Evolutionary conservation across 2,329 filamentous ascomycete genomes (phyloP).

Genomic region (Westerdykella ornata): DNA sequence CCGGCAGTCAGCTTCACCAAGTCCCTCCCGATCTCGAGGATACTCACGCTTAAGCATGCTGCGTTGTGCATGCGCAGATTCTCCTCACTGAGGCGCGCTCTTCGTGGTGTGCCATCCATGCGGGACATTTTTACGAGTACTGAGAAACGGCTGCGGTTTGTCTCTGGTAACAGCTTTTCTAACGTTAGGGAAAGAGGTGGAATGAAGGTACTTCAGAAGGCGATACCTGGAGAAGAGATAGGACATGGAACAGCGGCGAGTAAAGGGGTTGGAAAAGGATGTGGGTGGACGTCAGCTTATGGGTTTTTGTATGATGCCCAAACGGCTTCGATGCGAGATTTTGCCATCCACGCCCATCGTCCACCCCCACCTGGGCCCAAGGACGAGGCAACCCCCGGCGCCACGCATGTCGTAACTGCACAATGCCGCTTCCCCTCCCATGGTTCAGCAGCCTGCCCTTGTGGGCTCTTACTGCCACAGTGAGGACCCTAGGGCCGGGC

Average conservation of each 20-base stretch:
- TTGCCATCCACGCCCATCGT: too few relatives aligned
- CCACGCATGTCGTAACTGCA: neutral
- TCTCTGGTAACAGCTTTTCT: neutral
- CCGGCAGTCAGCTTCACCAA: neutral
- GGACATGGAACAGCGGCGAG: neutral
- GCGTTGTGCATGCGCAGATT: slow-evolving; percentile 29
- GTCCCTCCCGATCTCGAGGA: neutral
- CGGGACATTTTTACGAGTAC: too few relatives aligned
- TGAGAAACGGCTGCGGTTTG: too few relatives aligned
- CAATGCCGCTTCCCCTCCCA: neutral
- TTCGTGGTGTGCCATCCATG: too few relatives aligned
- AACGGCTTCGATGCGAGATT: too few relatives aligned
- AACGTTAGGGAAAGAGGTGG: neutral
- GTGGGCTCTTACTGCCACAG: too few relatives aligned
- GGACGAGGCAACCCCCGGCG: too few relatives aligned
- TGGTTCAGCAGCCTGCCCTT: neutral
- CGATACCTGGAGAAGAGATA: neutral
- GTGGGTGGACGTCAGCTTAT: too few relatives aligned
- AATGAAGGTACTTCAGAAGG: neutral
- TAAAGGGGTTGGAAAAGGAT: too few relatives aligned
- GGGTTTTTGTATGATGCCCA: too few relatives aligned
- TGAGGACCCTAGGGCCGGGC: neutral
- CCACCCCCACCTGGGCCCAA: too few relatives aligned
- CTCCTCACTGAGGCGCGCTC: slow-evolving; percentile 20
- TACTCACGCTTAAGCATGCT: slow-evolving; percentile 17